These are phyloP conservation scores for Syzygium malaccense DNA, from an alignment of 441 rosid species.

Conservation along the genomic window DNA sequence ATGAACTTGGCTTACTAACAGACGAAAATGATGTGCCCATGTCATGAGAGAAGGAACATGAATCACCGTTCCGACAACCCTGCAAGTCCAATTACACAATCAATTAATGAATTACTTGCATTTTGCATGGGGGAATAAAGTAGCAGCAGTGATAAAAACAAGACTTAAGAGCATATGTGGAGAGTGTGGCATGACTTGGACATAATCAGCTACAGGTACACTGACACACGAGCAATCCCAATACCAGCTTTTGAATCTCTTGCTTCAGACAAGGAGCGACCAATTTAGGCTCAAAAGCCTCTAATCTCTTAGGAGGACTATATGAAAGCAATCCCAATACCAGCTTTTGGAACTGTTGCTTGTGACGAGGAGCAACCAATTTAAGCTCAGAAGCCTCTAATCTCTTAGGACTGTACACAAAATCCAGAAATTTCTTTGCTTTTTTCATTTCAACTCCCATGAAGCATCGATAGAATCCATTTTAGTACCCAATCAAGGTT, in stretches of 20 bases:
- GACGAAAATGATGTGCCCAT: conserved; percentile 18
- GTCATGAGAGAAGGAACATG: conserved; percentile 68
- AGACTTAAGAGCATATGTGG: not conserved
- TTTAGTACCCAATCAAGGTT: not conserved
- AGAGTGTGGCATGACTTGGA: not conserved
- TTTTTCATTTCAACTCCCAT: not conserved
- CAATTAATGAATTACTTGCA: not conserved
- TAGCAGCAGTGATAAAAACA: not conserved
- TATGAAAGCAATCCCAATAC: not conserved
- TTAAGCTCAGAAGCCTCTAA: not conserved
- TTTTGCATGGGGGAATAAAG: not conserved
- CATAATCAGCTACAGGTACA: not conserved
- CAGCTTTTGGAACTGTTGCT: not conserved
- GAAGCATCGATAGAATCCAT: not conserved
- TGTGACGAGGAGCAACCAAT: not conserved
- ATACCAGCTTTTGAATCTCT: not conserved
- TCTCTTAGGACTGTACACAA: not conserved
- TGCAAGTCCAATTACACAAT: conserved; percentile 11
- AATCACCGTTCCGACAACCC: conserved; percentile 87
- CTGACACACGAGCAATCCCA: not conserved
- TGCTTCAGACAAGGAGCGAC: not conserved
- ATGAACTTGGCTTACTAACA: conserved; percentile 14
- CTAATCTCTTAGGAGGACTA: not conserved
- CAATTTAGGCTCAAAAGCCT: not conserved
- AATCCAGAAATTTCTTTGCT: not conserved